Evolutionary conservation across 306 rosid genomes (phyloP), one percentile per base, ranked within the genome.

Genomic region (Crotalaria pallida): DNA sequence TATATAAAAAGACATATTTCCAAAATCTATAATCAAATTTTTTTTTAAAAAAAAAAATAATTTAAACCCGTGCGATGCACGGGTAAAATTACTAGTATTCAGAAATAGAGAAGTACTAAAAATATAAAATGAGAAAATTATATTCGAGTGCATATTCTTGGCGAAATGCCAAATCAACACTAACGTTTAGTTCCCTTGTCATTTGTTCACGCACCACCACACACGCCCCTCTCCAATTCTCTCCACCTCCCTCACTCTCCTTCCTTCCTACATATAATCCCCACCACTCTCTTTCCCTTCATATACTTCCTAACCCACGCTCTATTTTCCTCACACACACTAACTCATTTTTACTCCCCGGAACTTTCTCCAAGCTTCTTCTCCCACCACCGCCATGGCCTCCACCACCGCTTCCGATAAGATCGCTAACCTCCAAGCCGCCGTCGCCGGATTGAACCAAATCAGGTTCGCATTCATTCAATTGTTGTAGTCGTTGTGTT

Each of bases 381-480:
- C 6, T 74, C 10, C 10, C 23, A 5, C 12, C 77, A 16, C n/a
- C n/a, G n/a, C n/a, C n/a, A 90, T 90, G 97, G 96, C 97, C 44
- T 65, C 91, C 44, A 67, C 91, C 19, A 83, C 78, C 44, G 84
- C 84, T 52, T 10, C 85, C 27, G 87, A 84, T 11, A 78, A 81
- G 57, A 75, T 90, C 76, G 41, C 86, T 40, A 82, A 74, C 22
- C 98, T 94, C 82, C 79, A 88, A 74, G 72, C 92, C 22, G 65
- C 86, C 26, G 91, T 87, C 10, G 85, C 95, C 53, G 84, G 78
- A 26, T 89, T 94, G 75, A 71, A 33, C 68, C 92, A 94, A 72
- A 94, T 90, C 87, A 94, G 96, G 98, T 87, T 64, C 65, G 47
- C 41, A n/a, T n/a, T 17, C 26, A 26, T 70, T 65, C 72, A 76